Conservation (phyloP, 768 basidiomycete genomes). For the Brasilioporus rufonigricans region DNA sequence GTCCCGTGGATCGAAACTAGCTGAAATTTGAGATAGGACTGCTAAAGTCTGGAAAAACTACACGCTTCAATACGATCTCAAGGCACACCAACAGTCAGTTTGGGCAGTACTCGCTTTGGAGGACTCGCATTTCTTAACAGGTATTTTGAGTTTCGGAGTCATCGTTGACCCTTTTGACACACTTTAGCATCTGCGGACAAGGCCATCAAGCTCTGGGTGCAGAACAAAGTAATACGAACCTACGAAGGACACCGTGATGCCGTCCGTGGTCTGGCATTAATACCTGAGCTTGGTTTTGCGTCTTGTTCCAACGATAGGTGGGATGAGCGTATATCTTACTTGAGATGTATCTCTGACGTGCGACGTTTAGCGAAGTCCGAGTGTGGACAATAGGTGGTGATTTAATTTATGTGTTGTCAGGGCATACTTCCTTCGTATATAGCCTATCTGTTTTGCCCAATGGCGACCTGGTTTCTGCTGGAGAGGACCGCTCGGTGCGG, state of each 20-base stretch:
- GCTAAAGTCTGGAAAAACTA: conserved; percentile 93
- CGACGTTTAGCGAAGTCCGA: conserved; percentile 69
- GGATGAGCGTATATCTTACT: conserved; percentile 10
- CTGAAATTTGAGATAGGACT: conserved; percentile 52
- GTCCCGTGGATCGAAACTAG: background rate
- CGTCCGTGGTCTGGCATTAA: conserved; percentile 78
- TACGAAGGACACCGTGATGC: conserved; percentile 89
- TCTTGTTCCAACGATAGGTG: conserved; percentile 95
- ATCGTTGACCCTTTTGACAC: conserved; percentile 4
- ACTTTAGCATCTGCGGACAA: conserved; percentile 87
- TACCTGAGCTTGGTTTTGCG: conserved; percentile 89
- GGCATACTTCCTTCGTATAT: conserved; percentile 97
- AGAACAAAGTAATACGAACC: conserved; percentile 69
- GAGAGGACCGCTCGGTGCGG: conserved; percentile 91
- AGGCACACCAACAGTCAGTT: conserved; percentile 87
- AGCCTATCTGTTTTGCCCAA: conserved; percentile 77
- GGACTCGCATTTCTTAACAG: conserved; percentile 77
- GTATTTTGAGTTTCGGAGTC: conserved; percentile 38
- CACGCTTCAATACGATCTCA: conserved; percentile 65
- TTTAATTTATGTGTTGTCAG: conserved; percentile 73
- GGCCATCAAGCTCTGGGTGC: conserved; percentile 85
- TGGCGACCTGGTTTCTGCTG: conserved; percentile 84
- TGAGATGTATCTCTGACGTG: background rate
- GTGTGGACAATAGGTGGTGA: conserved; percentile 89
- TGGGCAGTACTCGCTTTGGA: conserved; percentile 88